Conservation (phyloP, 257 asterid species). For the Cinchona pubescens region DNA sequence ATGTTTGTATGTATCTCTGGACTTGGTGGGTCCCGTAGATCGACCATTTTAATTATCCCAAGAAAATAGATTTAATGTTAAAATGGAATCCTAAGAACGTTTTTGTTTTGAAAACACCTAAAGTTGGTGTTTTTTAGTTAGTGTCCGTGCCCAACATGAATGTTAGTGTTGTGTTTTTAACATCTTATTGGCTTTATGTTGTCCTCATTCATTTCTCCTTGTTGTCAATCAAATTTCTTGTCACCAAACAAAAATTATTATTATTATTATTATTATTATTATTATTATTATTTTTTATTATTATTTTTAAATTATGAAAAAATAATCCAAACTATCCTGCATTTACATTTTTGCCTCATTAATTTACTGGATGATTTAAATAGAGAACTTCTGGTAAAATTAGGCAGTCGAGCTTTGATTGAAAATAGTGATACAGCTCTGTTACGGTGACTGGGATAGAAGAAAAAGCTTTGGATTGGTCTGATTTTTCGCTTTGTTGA, state of each 20-base stretch:
- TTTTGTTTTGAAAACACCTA: neutral
- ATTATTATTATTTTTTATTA: no score
- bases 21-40: neutral
- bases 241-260: neutral
- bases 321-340: neutral
- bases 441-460: no score
- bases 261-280: no score
- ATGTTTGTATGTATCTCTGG: neutral
- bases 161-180: neutral
- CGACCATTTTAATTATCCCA: neutral
- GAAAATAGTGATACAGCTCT: no score
- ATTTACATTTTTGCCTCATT: neutral
- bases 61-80: neutral
- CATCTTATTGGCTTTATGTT: neutral
- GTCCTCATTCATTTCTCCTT: conserved; percentile 1
- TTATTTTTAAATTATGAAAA: no score
- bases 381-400: neutral
- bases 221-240: neutral
- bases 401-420: neutral
- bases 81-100: neutral
- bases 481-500: no score
- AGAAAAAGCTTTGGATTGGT: no score
- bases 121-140: neutral
- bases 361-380: no score
- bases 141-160: neutral